Percentiles rank a stretch among this genome's conserved stretches.
phyloP scores from a whole-genome alignment of 2,329 filamentous ascomycete genomes.

The Colletotrichum sp. region DNA sequence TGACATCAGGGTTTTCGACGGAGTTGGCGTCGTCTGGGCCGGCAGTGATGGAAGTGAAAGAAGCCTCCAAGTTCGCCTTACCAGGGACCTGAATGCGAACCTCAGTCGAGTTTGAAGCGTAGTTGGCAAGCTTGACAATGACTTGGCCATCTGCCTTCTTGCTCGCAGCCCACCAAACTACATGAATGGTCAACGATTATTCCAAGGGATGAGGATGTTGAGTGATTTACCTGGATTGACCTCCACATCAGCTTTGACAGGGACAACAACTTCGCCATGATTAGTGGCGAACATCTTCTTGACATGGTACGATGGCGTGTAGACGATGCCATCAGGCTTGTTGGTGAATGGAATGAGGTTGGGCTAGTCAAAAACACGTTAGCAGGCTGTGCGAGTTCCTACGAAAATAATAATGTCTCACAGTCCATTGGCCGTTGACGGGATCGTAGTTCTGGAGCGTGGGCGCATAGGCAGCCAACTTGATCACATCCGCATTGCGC shows the following conservation, averaged over 20 bases:
- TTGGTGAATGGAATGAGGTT: background rate
- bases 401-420: background rate
- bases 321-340: background rate
- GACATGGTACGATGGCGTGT: background rate
- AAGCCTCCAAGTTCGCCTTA: background rate
- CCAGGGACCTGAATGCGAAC: background rate
- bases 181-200: background rate
- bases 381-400: background rate
- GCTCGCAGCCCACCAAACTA: background rate
- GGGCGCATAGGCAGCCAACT: background rate
- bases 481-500: background rate
- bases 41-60: background rate
- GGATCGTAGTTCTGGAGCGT: background rate
- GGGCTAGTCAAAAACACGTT: background rate
- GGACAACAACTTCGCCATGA: background rate
- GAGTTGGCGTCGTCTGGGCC: background rate
- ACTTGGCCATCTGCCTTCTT: background rate
- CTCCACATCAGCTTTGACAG: background rate
- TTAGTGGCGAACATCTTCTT: background rate
- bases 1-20: background rate
- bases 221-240: background rate
- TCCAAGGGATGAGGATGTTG: background rate
- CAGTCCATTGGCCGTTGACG: background rate
- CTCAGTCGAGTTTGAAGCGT: background rate
- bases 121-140: background rate